phyloP scores from a whole-genome alignment of 106 monocot species.

The Xerophyta viscosa region DNA sequence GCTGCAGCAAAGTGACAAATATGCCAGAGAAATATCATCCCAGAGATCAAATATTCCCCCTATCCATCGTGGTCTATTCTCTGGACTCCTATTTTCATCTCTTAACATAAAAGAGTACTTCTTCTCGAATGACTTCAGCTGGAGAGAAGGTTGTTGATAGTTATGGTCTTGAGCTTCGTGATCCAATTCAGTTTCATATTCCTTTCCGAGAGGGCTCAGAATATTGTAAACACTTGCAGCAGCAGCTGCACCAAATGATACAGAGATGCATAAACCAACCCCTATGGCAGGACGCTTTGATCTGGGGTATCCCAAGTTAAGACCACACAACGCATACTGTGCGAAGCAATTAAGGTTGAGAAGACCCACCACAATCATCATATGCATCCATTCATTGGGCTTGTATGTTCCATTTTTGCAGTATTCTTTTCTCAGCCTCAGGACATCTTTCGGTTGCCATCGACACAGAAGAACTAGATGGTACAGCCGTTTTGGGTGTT shows the following conservation, averaged over 20 bases:
- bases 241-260: slow-evolving; percentile 57
- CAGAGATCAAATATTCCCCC: slow-evolving; percentile 52
- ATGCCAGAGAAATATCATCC: slow-evolving; percentile 35
- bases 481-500: slow-evolving; percentile 58
- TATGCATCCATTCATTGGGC: slow-evolving; percentile 74
- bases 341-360: slow-evolving; percentile 79
- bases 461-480: slow-evolving; percentile 59
- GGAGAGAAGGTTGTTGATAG: background rate
- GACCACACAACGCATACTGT: slow-evolving; percentile 75
- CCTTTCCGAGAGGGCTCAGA: slow-evolving; percentile 71
- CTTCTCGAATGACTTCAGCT: slow-evolving; percentile 34
- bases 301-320: slow-evolving; percentile 62
- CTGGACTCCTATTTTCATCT: slow-evolving; percentile 16
- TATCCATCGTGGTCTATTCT: slow-evolving; percentile 32
- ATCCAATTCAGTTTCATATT: slow-evolving; percentile 44
- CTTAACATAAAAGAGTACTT: slow-evolving; percentile 43
- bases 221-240: slow-evolving; percentile 60
- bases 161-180: slow-evolving; percentile 24
- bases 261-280: slow-evolving; percentile 52
- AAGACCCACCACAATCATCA: slow-evolving; percentile 69
- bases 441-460: slow-evolving; percentile 48
- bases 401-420: slow-evolving; percentile 80
- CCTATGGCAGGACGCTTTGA: slow-evolving; percentile 56
- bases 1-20: slow-evolving; percentile 54
- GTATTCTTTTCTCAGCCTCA: slow-evolving; percentile 53